These are phyloP conservation scores for Jatropha multifida DNA, from an alignment of 441 rosid species.

Conservation along the genomic window DNA sequence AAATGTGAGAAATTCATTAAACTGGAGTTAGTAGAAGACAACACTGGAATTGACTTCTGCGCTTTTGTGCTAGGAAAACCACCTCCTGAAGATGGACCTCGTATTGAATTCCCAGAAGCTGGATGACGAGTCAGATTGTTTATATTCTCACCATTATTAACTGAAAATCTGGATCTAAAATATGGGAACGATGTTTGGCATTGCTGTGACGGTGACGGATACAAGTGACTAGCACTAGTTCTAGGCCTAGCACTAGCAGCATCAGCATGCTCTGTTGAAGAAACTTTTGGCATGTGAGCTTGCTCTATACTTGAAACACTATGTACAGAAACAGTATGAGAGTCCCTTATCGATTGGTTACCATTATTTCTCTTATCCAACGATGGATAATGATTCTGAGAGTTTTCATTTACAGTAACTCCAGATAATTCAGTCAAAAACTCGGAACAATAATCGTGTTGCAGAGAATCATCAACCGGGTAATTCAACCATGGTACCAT, in stretches of 20 bases:
- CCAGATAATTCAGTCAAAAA: constrained; percentile 62
- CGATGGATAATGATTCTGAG: constrained; percentile 41
- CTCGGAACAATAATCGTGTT: constrained; percentile 51
- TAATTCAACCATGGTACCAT: constrained; percentile 72
- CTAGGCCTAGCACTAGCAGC: constrained; percentile 26
- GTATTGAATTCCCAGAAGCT: constrained; percentile 26
- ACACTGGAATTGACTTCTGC: constrained; percentile 39
- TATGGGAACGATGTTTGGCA: constrained; percentile 40
- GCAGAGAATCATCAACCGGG: constrained; percentile 46
- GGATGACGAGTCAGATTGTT: constrained; percentile 24
- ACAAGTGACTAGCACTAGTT: constrained; percentile 29
- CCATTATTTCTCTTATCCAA: constrained; percentile 36
- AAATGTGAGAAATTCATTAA: constrained; percentile 75
- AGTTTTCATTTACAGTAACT: constrained; percentile 46
- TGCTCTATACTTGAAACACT: constrained; percentile 32
- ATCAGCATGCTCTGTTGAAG: constrained; percentile 29
- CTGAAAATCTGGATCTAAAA: constrained; percentile 42
- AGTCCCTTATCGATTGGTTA: constrained; percentile 30
- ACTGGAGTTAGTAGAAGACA: constrained; percentile 36
- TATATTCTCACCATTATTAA: constrained; percentile 23
- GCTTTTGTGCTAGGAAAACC: constrained; percentile 32
- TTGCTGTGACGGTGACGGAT: constrained; percentile 34
- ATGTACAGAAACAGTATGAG: constrained; percentile 26
- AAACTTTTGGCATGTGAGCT: constrained; percentile 27
- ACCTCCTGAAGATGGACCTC: constrained; percentile 23